Evolutionary conservation across 768 basidiomycete genomes (phyloP), one percentile per base, ranked within the genome.

Genomic region (Amanita fuliginea): DNA sequence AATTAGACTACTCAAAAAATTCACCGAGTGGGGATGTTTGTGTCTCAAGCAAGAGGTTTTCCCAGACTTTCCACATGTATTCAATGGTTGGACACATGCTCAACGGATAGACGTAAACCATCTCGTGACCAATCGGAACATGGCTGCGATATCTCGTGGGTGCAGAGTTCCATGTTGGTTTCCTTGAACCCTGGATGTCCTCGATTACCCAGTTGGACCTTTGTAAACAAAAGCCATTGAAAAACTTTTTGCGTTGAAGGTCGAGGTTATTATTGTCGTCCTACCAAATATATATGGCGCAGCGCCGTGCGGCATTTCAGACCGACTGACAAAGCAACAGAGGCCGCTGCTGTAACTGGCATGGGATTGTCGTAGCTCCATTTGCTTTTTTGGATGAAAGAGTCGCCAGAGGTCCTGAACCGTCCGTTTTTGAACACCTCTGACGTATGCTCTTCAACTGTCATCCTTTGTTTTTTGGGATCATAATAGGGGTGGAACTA

Each of bases 21-120:
- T 42, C 41, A 26, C 41, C 41, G 41, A 42, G 22, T 43, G 42
- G 42, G 42, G 42, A 43, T 43, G 42, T 43, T 28, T 26, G 42
- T n/a, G 6, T 28, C 24, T 43, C n/a, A 43, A 43, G 26, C 24
- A 16, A 26, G 24, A 28, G 4, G 21, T 16, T 26, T 42, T 43
- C 42, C 42, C 42, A 28, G 28, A 28, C n/a, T 43, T 26, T 43
- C 42, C 42, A n/a, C 26, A 26, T 42, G 41, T 26, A 26, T 22
- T 14, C 22, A 42, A 14, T 13, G 26, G 9, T 28, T 43, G 42
- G 14, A 28, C 42, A 43, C 42, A 43, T 43, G 42, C 24, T 28
- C 42, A 21, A 43, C n/a, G n/a, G 26, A 28, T 32, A 24, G 7
- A 22, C 41, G 41, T 42, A 42, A 24, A 43, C 14, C n/a, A 18